Base-by-base conservation (phyloP, 2,329 filamentous ascomycete genomes). In the Arachnomyces sp. region DNA sequence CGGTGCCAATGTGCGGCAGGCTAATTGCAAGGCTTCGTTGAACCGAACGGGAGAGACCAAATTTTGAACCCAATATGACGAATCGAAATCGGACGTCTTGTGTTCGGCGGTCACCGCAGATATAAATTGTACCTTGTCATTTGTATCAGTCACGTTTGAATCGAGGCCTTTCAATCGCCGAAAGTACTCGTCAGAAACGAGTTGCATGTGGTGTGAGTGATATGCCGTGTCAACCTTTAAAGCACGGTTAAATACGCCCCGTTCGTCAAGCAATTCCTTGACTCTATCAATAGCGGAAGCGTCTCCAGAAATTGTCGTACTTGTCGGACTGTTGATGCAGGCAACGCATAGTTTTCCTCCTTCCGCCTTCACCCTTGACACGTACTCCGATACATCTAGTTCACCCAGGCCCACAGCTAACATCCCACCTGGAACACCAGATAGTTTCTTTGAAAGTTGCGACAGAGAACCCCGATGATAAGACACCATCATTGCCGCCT, bases 281-380 rank as follows among this genome's bases (percentile, higher is more conserved):
- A 42, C 12, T 12, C 38, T n/a, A 8, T 42, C 39, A 28, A 75
- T 57, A 3, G 63, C 67, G 2, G 59, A 52, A 36, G 66, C 60
- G 34, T 73, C 68, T 31, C 39, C 38, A 4, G 44, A 45, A 13
- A 51, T 7, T 13, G 40, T 42, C 18, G 34, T 30, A 38, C 34
- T 42, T 11, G 25, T 6, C 14, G 34, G 36, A 31, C 40, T 42
- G 30, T 42, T 42, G 13, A 39, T 12, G 16, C 40, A 42, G 18
- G 47, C 48, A n/a, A 50, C 47, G 3, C 32, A 21, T 15, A 49
- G 40, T 4, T 21, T 15, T 11, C 39, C 33, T 5, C 31, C 31
- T 28, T 18, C 35, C n/a, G n/a, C n/a, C 5, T 9, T 5, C 9
- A 25, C 5, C 5, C 21, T 5, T 25, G 5, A 5, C 5, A 50